These are phyloP conservation scores for Conticribra weissflogii DNA, from an alignment of 108 stramenopile species.

Conservation along the genomic window DNA sequence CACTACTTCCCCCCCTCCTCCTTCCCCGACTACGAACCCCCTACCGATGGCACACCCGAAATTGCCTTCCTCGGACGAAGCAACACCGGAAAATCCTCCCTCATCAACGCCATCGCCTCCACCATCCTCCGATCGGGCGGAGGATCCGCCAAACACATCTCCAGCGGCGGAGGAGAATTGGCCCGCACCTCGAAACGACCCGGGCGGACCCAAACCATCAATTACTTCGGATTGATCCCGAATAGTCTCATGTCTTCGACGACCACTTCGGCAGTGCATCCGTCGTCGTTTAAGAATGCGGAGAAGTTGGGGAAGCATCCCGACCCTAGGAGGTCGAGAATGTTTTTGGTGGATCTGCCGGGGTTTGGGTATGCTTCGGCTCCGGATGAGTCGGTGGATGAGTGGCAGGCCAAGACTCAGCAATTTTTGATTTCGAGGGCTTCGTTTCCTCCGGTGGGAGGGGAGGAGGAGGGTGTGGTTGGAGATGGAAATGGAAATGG, in stretches of 20 bases:
- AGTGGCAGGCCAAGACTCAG: slow-evolving; percentile 84
- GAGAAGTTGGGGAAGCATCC: not conserved
- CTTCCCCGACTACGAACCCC: slow-evolving; percentile 56
- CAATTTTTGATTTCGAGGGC: slow-evolving; percentile 60
- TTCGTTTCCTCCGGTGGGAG: slow-evolving; percentile 1
- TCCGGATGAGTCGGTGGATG: slow-evolving; percentile 66
- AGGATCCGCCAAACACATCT: not conserved
- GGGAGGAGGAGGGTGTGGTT: too few relatives aligned
- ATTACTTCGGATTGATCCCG: slow-evolving; percentile 80
- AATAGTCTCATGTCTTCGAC: not conserved
- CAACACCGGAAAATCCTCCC: slow-evolving; percentile 93
- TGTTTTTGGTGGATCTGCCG: slow-evolving; percentile 75
- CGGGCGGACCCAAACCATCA: slow-evolving; percentile 91
- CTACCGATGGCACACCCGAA: slow-evolving; percentile 68
- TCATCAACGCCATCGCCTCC: slow-evolving; percentile 78
- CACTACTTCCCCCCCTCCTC: slow-evolving; percentile 67
- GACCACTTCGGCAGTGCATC: not conserved
- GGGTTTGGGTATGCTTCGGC: slow-evolving; percentile 84
- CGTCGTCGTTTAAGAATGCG: not conserved
- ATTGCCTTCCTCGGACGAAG: slow-evolving; percentile 92
- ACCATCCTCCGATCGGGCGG: slow-evolving; percentile 45
- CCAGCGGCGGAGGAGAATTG: slow-evolving; percentile 58
- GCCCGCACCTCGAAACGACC: slow-evolving; percentile 84
- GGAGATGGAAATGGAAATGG: too few relatives aligned
- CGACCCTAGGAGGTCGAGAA: slow-evolving; percentile 13